Conservation (phyloP, 2,329 filamentous ascomycete genomes). For the Penicillium sp. region DNA sequence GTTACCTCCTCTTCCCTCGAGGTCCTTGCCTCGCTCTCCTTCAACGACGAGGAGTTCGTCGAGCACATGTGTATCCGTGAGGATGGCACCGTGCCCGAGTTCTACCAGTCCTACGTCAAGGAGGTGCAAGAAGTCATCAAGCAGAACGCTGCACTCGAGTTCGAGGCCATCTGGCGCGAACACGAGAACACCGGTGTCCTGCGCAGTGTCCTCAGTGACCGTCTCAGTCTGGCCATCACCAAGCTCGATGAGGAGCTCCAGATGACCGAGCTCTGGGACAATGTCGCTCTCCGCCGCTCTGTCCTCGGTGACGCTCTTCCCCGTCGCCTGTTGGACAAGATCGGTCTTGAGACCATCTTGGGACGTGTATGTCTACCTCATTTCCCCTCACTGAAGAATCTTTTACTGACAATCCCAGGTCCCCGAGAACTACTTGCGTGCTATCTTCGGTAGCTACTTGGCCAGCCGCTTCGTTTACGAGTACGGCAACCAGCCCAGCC, state of each 20-base stretch:
- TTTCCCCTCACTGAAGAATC: background rate
- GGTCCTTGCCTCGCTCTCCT: conserved; percentile 89
- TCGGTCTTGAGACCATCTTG: conserved; percentile 86
- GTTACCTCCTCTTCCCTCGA: conserved; percentile 97
- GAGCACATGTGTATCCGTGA: conserved; percentile 89
- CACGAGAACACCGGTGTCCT: conserved; percentile 77
- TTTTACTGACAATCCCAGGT: conserved; percentile 53
- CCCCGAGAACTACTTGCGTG: conserved; percentile 85
- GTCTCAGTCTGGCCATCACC: conserved; percentile 90
- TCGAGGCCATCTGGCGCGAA: conserved; percentile 98
- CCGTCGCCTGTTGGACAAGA: conserved; percentile 78
- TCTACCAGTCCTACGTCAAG: conserved; percentile 92
- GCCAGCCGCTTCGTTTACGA: conserved; percentile 96
- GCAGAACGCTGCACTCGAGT: conserved; percentile 89
- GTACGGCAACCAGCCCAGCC: conserved; percentile 86
- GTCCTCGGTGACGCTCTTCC: conserved; percentile 86
- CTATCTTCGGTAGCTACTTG: conserved; percentile 95
- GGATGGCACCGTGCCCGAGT: conserved; percentile 76
- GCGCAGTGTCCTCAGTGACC: conserved; percentile 87
- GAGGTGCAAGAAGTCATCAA: conserved; percentile 88
- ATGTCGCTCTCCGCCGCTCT: conserved; percentile 72
- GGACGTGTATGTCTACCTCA: conserved; percentile 60
- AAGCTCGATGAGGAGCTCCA: conserved; percentile 95
- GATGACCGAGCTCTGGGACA: conserved; percentile 86
- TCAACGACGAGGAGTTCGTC: conserved; percentile 85